Evolutionary conservation across 1,139 yeast genomes (phyloP).

Genomic region (Debaryomycetaceae sp.): DNA sequence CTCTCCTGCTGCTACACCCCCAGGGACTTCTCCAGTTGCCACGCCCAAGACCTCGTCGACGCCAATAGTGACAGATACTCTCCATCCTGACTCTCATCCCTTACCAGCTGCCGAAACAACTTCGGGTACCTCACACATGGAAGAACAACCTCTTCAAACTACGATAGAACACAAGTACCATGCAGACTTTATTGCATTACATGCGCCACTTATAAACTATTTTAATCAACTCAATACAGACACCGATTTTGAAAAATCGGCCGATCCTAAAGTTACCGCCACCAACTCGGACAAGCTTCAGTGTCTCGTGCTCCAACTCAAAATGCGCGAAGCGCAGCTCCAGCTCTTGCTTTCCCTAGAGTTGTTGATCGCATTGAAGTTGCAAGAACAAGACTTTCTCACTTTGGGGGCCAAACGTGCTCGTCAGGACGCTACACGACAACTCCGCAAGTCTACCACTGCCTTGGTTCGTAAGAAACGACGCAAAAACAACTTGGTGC

Average conservation of each 20-base stretch:
- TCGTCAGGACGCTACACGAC: conserved; percentile 15
- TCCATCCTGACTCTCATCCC: too few relatives aligned
- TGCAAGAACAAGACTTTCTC: conserved; percentile 20
- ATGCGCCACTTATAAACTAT: too few relatives aligned
- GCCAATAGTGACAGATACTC: too few relatives aligned
- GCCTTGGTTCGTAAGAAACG: conserved; percentile 23
- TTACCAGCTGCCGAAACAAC: too few relatives aligned
- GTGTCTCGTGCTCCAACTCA: conserved; percentile 26
- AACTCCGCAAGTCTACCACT: conserved; percentile 16
- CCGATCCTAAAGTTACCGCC: conserved; percentile 1
- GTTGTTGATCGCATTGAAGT: conserved; percentile 13
- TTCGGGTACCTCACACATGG: too few relatives aligned
- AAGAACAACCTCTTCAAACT: too few relatives aligned
- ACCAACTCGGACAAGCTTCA: conserved; percentile 7
- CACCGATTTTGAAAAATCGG: background rate
- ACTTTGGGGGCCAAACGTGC: conserved; percentile 7
- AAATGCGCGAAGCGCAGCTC: conserved; percentile 57
- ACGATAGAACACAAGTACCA: too few relatives aligned
- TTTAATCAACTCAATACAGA: background rate
- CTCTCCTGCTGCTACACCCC: too few relatives aligned
- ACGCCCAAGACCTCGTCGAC: too few relatives aligned
- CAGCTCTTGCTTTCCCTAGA: conserved; percentile 54
- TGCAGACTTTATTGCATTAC: too few relatives aligned
- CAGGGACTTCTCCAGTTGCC: too few relatives aligned
- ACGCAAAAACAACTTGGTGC: conserved; percentile 18